Base-by-base conservation (phyloP, 2,329 filamentous ascomycete genomes). In the Fusarium protoensiforme region DNA sequence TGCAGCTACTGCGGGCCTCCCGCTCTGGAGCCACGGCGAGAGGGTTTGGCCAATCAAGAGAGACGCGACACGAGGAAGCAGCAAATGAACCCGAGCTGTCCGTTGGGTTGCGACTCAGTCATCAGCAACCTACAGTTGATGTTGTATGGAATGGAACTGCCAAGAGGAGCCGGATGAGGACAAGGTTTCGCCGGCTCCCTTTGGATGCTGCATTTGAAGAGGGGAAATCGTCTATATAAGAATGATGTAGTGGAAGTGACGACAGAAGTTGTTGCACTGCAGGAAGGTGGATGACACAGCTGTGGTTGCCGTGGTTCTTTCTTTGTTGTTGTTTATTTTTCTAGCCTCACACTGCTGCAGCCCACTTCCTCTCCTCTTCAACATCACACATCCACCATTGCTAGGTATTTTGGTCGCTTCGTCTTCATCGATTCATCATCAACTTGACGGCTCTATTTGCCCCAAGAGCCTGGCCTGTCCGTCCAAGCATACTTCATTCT, bases 301-400 rank as follows among this genome's bases (percentile, higher is more conserved):
- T 24, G 62, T 31, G 72, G 72, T 74, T 74, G 72, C 72, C 65
- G 43, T 70, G 71, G 72, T 38, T 54, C 58, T 48, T 53, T 53
- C 11, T 22, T 41, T 69, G 67, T 72, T 74, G 67, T 36, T 74
- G 74, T 65, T 72, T 74, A 59, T 69, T 69, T 67, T 75, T 8
- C 20, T 60, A 48, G 36, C 65, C n/a, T 53, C 59, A 36, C 39
- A 43, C 38, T 29, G 36, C 67, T 51, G 24, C 31, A 24, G 43
- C 36, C 24, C 48, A 41, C 38, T 36, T 56, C 46, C 35, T 33
- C 22, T 65, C 62, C 35, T 69, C 64, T 36, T 51, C 63, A 67
- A 61, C 63, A 48, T 65, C 58, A 70, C 53, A 60, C 60, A 39
- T 10, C 41, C 65, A 54, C 65, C 57, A 69, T 69, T 75, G 62